phyloP scores from a whole-genome alignment of 805 yeast genomes.

The Yamadazyma sp. region DNA sequence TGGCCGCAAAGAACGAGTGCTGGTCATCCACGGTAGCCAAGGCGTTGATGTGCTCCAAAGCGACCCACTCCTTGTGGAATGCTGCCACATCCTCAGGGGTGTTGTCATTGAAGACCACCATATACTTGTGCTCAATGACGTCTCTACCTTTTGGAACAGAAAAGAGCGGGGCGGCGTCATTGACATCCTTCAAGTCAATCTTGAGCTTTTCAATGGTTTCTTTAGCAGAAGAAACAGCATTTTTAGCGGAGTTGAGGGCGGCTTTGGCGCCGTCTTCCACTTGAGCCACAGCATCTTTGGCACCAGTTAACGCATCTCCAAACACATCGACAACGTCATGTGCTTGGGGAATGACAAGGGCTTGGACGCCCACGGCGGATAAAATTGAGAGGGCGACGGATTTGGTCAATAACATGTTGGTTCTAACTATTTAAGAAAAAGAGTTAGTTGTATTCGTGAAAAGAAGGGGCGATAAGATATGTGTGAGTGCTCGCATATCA shows the following conservation, averaged over 20 bases:
- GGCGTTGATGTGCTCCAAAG: constrained; percentile 48
- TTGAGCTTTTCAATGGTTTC: constrained; percentile 9
- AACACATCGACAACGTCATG: constrained; percentile 41
- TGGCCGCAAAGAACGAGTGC: constrained; percentile 37
- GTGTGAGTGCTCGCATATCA: constrained; percentile 9
- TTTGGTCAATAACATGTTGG: constrained; percentile 37
- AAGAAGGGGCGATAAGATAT: constrained; percentile 12
- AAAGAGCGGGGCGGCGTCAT: constrained; percentile 47
- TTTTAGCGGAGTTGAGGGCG: constrained; percentile 6
- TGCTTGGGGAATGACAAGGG: constrained; percentile 61
- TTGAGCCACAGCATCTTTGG: constrained; percentile 4
- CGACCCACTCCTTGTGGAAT: constrained; percentile 69
- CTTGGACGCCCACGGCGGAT: constrained; percentile 41
- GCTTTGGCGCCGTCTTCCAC: constrained; percentile 9
- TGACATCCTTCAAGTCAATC: constrained; percentile 8
- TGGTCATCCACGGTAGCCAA: constrained; percentile 33
- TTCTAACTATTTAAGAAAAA: constrained; percentile 3
- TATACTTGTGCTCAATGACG: constrained; percentile 72
- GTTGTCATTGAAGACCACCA: constrained; percentile 76
- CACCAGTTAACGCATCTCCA: constrained; percentile 16
- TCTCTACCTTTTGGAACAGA: constrained; percentile 41
- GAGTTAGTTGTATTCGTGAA: constrained; percentile 3
- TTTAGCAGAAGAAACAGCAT: constrained; percentile 2
- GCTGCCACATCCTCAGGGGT: constrained; percentile 51
- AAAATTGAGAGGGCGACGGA: constrained; percentile 45